Evolutionary conservation across 2,329 filamentous ascomycete genomes (phyloP).

Genomic region (Passalora sequoiae): DNA sequence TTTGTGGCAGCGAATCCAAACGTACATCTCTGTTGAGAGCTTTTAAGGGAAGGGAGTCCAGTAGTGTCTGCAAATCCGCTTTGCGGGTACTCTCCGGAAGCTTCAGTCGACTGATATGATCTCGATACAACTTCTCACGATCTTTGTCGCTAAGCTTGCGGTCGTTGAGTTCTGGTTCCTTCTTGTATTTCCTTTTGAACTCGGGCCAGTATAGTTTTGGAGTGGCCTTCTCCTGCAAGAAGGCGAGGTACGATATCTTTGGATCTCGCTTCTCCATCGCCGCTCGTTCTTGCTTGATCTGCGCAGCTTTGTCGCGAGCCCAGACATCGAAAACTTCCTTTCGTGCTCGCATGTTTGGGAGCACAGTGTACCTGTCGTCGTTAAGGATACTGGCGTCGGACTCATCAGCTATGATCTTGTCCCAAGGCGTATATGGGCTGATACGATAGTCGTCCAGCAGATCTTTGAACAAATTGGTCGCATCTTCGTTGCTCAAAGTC

Average conservation of each 20-base stretch:
- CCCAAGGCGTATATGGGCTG: conserved; percentile 87
- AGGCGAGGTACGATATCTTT: conserved; percentile 70
- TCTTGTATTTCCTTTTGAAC: conserved; percentile 86
- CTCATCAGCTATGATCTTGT: conserved; percentile 67
- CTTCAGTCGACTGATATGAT: conserved; percentile 63
- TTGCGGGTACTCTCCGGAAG: conserved; percentile 62
- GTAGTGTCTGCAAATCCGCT: conserved; percentile 60
- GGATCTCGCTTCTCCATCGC: conserved; percentile 78
- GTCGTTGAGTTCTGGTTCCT: conserved; percentile 74
- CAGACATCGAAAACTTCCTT: conserved; percentile 81
- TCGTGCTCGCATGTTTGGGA: conserved; percentile 73
- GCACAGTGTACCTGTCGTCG: conserved; percentile 78
- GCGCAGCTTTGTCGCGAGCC: conserved; percentile 69
- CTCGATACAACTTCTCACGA: conserved; percentile 72
- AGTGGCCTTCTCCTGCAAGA: conserved; percentile 75
- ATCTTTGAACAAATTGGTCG: conserved; percentile 73
- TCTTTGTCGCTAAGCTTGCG: conserved; percentile 58
- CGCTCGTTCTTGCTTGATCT: conserved; percentile 66
- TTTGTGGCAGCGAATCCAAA: conserved; percentile 54
- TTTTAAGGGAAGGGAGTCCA: conserved; percentile 57
- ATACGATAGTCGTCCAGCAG: conserved; percentile 76
- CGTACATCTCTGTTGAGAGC: conserved; percentile 57
- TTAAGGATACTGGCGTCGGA: conserved; percentile 69
- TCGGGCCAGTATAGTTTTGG: conserved; percentile 96
- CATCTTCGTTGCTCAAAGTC: conserved; percentile 68